Base-by-base conservation (phyloP, 805 yeast genomes). In the Starmerella riodocensis region DNA sequence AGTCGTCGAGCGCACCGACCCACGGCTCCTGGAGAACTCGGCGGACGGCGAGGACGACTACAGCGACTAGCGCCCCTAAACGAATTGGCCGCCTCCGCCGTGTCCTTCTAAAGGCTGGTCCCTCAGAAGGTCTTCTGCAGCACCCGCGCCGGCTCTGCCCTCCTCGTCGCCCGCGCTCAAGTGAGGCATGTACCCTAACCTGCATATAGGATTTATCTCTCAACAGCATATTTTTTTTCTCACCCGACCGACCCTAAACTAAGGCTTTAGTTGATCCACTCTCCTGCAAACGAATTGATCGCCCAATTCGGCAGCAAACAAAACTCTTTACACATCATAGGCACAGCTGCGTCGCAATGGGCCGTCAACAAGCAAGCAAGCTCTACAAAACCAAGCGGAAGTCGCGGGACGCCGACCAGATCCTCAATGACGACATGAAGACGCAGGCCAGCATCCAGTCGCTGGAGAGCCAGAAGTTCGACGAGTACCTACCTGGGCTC, bases 401-500 rank as follows among this genome's bases (percentile, higher is more conserved):
- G 29, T 48, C 59, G 4, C 49, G 61, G 30, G 96, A 85, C 53
- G 64, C 82, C 43, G 98, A 91, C 56, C 72, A 77, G 53, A 78
- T 91, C 43, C 56, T 60, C 34, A 73, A 78, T 54, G 66, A 73
- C 28, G 99, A 91, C 54, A 60, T 91, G 37, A 64, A 78, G 2
- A 60, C 74, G 3, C 66, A 70, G 29, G 79, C 76, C 28, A 63
- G 77, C n/a, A 77, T 84, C 40, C 59, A 68, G 40, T 64, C 67
- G 30, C 66, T 85, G 41, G 42, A 46, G 29, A 71, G 81, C 56
- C 97, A 88, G 60, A 80, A 83, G 4, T 59, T 81, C 41, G 95
- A 88, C 59, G 97, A 88, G 62, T 73, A 76, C 32, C 78, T 78
- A 55, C 86, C 96, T 1, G 99, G 99, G 1, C 63, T 91, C 49